Evolutionary conservation across 768 basidiomycete species (phyloP).

Genomic region (Tricholoma sp.): DNA sequence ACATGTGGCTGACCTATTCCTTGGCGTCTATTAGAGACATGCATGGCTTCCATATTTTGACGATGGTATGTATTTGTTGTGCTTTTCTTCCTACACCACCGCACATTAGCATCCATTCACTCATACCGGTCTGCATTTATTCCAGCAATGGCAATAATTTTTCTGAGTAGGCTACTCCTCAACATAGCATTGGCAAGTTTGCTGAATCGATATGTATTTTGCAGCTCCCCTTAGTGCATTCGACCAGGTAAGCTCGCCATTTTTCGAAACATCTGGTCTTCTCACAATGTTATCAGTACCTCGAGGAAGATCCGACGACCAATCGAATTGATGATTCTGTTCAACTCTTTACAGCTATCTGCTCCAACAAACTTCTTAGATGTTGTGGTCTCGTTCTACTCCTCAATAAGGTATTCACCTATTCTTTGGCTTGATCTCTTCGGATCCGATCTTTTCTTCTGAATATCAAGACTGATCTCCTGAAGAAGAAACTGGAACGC

Average conservation of each 20-base stretch:
- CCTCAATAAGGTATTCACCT: slow-evolving; percentile 62
- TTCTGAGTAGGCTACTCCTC: slow-evolving; percentile 38
- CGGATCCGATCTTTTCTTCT: background rate
- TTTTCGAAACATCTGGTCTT: background rate
- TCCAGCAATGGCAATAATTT: slow-evolving; percentile 78
- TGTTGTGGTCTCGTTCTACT: slow-evolving; percentile 70
- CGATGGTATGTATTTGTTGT: slow-evolving; percentile 48
- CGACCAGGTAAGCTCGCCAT: slow-evolving; percentile 57
- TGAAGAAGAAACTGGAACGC: slow-evolving; percentile 64
- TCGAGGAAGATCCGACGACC: slow-evolving; percentile 75
- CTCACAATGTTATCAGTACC: slow-evolving; percentile 42
- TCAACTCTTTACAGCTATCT: slow-evolving; percentile 71
- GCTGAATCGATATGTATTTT: background rate
- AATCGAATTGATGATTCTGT: slow-evolving; percentile 82
- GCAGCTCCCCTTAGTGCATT: slow-evolving; percentile 80
- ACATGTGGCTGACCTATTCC: slow-evolving; percentile 7
- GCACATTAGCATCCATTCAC: background rate
- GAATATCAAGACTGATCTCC: slow-evolving; percentile 55
- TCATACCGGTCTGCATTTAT: background rate
- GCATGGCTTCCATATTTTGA: slow-evolving; percentile 86
- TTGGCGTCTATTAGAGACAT: slow-evolving; percentile 45
- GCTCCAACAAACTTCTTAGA: slow-evolving; percentile 68
- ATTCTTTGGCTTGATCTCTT: background rate
- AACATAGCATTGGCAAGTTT: background rate
- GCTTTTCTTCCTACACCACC: slow-evolving; percentile 12